Base-by-base conservation (phyloP, 129 eudicot species). In the Lactuca saligna region DNA sequence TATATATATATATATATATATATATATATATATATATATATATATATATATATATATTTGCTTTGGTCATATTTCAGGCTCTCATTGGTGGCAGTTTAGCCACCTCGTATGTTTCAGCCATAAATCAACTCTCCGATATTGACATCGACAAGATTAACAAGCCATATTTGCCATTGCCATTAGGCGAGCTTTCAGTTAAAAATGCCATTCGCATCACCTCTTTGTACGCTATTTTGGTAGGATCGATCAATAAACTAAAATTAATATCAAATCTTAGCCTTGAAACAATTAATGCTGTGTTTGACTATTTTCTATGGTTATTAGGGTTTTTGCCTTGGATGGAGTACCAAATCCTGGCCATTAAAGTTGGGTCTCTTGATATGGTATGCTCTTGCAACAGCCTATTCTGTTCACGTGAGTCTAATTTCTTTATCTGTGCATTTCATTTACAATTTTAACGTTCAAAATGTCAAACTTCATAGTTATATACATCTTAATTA, bases 91-190 rank as follows among this genome's bases (percentile, higher is more conserved):
- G 20, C 1, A 20, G 20, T 20, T 75, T 75, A 50, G 69, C 80
- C 25, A 76, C 51, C 53, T 61, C 54, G 6, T 76, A 76, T 39
- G 75, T 76, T 39, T 75, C 54, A 8, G 80, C 64, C 41, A 61
- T 76, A 20, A 76, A 76, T 61, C 80, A 76, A 61, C 65, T 76
- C 31, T 68, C 80, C 3, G 80, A 76, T 60, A 61, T 68, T 13
- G 65, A 76, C 16, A 76, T 68, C 31, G 80, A 76, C 69, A 76
- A 76, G 49, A 50, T 76, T 60, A 76, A 76, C 75, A 76, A 76
- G 49, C 80, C 80, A 51, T 68, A 76, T 76, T 76, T 68, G 64
- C 69, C 67, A 7, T 68, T 76, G 37, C 64, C 75, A 37, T 76
- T 75, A 0, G 80, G 80, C n/a, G 75, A 76, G 61, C 80, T 76